Evolutionary conservation across 345 rosid genomes (phyloP).

Genomic region (Conringia planisiliqua): DNA sequence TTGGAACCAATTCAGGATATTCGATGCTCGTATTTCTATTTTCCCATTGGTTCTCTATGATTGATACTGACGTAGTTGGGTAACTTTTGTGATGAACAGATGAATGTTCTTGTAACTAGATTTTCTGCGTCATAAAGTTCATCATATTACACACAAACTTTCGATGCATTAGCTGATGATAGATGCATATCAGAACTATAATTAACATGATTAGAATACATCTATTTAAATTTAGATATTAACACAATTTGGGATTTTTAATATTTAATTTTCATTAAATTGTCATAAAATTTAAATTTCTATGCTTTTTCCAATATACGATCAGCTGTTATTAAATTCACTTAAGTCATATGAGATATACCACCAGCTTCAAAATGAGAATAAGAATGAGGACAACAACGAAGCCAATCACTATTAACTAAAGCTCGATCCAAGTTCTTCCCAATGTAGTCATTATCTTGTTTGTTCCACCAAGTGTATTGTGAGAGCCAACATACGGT

Average conservation of each 20-base stretch:
- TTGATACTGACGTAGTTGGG: neutral
- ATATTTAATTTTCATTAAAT: neutral
- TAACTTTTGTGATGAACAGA: neutral
- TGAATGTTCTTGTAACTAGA: neutral
- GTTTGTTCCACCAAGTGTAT: too few relatives aligned
- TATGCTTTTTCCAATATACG: neutral
- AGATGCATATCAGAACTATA: neutral
- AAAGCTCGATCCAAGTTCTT: too few relatives aligned
- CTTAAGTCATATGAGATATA: too few relatives aligned
- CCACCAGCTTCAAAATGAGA: too few relatives aligned
- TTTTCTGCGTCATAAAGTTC: neutral
- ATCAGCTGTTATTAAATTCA: neutral
- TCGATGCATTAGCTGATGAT: neutral
- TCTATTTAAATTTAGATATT: neutral
- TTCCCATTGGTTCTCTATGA: neutral
- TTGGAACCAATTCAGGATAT: neutral
- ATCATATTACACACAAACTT: neutral
- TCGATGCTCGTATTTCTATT: neutral
- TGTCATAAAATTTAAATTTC: neutral
- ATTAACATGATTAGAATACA: neutral
- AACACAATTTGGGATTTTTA: neutral
- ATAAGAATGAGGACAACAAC: too few relatives aligned
- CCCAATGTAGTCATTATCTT: too few relatives aligned
- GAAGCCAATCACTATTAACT: too few relatives aligned
- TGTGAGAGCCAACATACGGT: too few relatives aligned